phyloP scores from a whole-genome alignment of 495 filamentous ascomycete genomes.

The Astrothelium macrocarpum region DNA sequence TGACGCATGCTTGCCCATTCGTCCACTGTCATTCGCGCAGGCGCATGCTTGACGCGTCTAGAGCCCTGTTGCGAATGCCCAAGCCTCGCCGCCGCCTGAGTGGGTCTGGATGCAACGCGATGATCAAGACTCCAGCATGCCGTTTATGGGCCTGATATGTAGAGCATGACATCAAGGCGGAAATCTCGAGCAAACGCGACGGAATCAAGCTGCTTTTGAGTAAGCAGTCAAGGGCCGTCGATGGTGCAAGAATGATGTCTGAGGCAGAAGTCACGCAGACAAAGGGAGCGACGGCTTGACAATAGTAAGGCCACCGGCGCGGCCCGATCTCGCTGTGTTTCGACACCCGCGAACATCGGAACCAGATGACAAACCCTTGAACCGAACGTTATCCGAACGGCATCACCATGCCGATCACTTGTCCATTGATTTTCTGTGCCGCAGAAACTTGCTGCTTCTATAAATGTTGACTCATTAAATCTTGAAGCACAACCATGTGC shows the following conservation, averaged over 20 bases:
- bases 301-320: background rate
- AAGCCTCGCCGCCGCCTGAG: background rate
- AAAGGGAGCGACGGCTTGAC: background rate
- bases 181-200: no score
- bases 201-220: no score
- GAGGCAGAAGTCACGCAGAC: background rate
- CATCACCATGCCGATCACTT: no score
- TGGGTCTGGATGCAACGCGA: background rate
- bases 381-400: background rate
- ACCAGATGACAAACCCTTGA: no score
- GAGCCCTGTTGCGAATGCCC: background rate
- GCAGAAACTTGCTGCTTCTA: no score
- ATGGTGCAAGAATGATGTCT: background rate
- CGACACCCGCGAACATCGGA: background rate
- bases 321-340: background rate
- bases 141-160: no score
- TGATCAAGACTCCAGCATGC: background rate
- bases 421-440: no score
- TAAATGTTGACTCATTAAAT: no score
- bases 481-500: no score
- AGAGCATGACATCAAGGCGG: no score
- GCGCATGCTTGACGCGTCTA: background rate
- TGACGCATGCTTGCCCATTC: background rate
- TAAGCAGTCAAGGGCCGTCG: background rate
- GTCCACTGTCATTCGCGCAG: background rate